Base-by-base conservation (phyloP, 2,329 filamentous ascomycete genomes). In the Paraphaeosphaeria sporulosa region DNA sequence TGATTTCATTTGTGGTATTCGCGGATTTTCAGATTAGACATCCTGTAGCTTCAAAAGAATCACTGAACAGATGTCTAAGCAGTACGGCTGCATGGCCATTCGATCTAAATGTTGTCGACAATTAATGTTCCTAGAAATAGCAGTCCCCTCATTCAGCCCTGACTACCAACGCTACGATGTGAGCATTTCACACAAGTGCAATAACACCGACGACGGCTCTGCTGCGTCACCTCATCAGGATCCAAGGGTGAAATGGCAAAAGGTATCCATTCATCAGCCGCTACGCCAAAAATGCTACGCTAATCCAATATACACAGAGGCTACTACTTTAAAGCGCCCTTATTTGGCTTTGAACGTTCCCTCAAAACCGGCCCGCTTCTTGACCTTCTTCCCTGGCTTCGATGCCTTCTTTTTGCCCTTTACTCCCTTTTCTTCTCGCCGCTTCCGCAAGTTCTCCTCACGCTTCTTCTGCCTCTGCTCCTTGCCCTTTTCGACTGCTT, bases 391-490 rank as follows among this genome's bases (percentile, higher is more conserved):
- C 10, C 83, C 85, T 71, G 86, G 88, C 70, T 81, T 82, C 72
- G 66, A 82, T 59, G 63, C 81, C 79, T 86, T 86, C 81, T 83
- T 77, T 61, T 75, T 77, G 40, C 71, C 69, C 84, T 96, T 96
- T 78, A 88, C 88, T 74, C 94, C 92, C 75, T 89, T 90, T 68
- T 91, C 89, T 55, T 92, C 90, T 75, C 91, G 90, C 51, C 90
- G 84, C 79, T 91, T 90, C 66, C 87, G 85, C 51, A 98, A 64
- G 64, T 83, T 83, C 47, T 78, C 76, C 67, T 83, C 81, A 19
- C 82, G 74, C 74, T 79, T 82, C 78, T 83, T 83, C 71, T 84
- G 81, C 65, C 78, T 80, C 67, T 78, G 77, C 64, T 82, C 81
- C 68, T 80, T 79, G 58, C 81, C 79, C 69, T 83, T 81, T 49